Conservation (phyloP, 441 rosid genomes). For the Gossypium aridum region DNA sequence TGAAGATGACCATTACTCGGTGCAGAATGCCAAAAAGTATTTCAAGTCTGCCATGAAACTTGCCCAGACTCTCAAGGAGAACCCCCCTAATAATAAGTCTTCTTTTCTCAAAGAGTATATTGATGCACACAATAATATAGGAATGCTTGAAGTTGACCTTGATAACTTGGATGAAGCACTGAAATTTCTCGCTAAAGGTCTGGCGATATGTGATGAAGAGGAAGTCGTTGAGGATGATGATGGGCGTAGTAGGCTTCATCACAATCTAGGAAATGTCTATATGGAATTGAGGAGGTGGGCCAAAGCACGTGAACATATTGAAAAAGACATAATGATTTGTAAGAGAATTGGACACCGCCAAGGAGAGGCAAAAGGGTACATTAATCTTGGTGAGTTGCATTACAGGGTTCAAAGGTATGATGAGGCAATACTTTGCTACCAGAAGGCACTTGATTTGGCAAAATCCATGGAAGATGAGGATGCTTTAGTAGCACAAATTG, state of each 20-base stretch:
- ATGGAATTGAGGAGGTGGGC: slow-evolving; percentile 72
- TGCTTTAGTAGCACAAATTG: slow-evolving; percentile 60
- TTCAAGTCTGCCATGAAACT: slow-evolving; percentile 79
- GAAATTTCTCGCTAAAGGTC: slow-evolving; percentile 47
- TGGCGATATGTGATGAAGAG: slow-evolving; percentile 86
- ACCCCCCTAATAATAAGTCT: slow-evolving; percentile 43
- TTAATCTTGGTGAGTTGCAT: slow-evolving; percentile 90
- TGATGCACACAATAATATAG: slow-evolving; percentile 86
- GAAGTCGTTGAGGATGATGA: slow-evolving; percentile 73
- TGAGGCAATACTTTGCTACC: slow-evolving; percentile 68
- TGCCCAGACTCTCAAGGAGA: slow-evolving; percentile 59
- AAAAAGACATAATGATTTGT: slow-evolving; percentile 80
- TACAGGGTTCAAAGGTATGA: slow-evolving; percentile 71
- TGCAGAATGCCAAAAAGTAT: slow-evolving; percentile 81
- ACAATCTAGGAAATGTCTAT: slow-evolving; percentile 82
- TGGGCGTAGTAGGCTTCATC: slow-evolving; percentile 84
- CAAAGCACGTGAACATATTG: slow-evolving; percentile 64
- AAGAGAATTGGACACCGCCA: slow-evolving; percentile 58
- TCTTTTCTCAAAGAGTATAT: slow-evolving; percentile 83
- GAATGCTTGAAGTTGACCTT: slow-evolving; percentile 87
- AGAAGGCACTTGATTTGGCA: slow-evolving; percentile 70
- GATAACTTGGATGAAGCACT: slow-evolving; percentile 75
- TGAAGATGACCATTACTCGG: slow-evolving; percentile 57
- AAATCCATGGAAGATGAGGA: slow-evolving; percentile 92
- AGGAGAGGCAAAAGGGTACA: slow-evolving; percentile 96